phyloP scores from a whole-genome alignment of 2,329 filamentous ascomycete species.

The Cytospora schulzeri region DNA sequence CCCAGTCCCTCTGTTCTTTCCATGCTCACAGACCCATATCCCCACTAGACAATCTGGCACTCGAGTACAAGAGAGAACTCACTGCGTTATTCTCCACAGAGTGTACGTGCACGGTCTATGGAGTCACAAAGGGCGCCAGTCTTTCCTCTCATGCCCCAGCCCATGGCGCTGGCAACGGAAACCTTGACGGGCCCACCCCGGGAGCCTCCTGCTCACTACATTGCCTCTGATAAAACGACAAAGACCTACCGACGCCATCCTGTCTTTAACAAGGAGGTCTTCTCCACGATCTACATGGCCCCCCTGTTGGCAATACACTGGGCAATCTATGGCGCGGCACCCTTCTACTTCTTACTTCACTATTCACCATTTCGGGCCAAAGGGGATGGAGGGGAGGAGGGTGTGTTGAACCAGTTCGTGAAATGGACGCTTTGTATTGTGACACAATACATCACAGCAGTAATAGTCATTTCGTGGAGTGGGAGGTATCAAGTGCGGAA shows the following conservation, averaged over 20 bases:
- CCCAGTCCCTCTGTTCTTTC: neutral
- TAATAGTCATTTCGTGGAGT: slow-evolving; percentile 12
- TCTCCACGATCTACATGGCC: slow-evolving; percentile 17
- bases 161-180: slow-evolving; percentile 26
- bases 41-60: no score
- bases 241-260: slow-evolving; percentile 3
- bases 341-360: slow-evolving; percentile 23
- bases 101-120: neutral
- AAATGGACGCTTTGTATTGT: slow-evolving; percentile 19
- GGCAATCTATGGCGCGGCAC: slow-evolving; percentile 23
- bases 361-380: slow-evolving; percentile 25
- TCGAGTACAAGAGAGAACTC: no score
- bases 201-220: slow-evolving; percentile 8
- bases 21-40: no score
- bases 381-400: slow-evolving; percentile 1
- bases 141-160: slow-evolving; percentile 25
- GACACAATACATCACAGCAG: slow-evolving; percentile 22
- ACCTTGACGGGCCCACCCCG: slow-evolving; percentile 16
- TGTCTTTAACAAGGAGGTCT: slow-evolving; percentile 23
- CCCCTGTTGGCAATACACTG: slow-evolving; percentile 23
- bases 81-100: no score
- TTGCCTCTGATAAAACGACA: slow-evolving; percentile 2
- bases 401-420: slow-evolving; percentile 5
- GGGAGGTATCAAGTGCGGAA: slow-evolving; percentile 15
- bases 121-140: slow-evolving; percentile 8